Evolutionary conservation across 352 stramenopile genomes (phyloP).

Genomic region (Pythium coloratum): DNA sequence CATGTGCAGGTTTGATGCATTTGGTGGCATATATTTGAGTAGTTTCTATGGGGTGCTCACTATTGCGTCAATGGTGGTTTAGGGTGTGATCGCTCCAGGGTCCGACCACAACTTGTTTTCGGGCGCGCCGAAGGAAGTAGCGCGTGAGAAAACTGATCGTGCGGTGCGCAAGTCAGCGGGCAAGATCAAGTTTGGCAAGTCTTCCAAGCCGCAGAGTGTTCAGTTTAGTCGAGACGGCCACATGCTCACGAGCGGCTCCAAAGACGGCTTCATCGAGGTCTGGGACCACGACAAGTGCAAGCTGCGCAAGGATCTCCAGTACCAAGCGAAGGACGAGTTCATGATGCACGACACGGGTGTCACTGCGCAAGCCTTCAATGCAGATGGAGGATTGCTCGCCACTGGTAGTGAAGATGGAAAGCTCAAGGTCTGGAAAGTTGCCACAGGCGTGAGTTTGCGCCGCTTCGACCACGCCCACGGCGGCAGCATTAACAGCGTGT

Average conservation of each 20-base stretch:
- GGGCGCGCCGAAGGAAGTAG: slow-evolving; percentile 50
- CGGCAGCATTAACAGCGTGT: slow-evolving; percentile 81
- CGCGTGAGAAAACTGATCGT: slow-evolving; percentile 62
- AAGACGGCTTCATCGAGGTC: slow-evolving; percentile 94
- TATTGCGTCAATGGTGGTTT: slow-evolving; percentile 7
- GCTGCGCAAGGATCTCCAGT: slow-evolving; percentile 91
- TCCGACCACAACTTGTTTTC: slow-evolving; percentile 84
- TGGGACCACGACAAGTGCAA: slow-evolving; percentile 92
- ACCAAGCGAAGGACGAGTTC: slow-evolving; percentile 92
- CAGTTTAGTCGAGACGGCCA: slow-evolving; percentile 88
- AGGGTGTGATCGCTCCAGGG: slow-evolving; percentile 65
- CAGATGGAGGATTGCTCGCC: slow-evolving; percentile 86
- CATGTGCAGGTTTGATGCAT: slow-evolving; percentile 49
- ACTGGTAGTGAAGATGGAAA: slow-evolving; percentile 85
- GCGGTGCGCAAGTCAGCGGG: slow-evolving; percentile 59
- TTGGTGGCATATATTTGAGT: not conserved
- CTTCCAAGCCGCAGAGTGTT: slow-evolving; percentile 76
- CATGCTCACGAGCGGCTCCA: slow-evolving; percentile 91
- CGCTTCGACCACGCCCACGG: slow-evolving; percentile 86
- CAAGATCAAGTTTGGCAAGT: slow-evolving; percentile 91
- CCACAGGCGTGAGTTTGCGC: slow-evolving; percentile 87
- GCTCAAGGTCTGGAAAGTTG: slow-evolving; percentile 93
- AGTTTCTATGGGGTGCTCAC: not conserved
- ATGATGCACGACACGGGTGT: slow-evolving; percentile 92
- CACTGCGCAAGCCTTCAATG: slow-evolving; percentile 85